Evolutionary conservation across 208 protist species (phyloP), one percentile per base, ranked within the genome.

Genomic region (Leishmania tarentolae): DNA sequence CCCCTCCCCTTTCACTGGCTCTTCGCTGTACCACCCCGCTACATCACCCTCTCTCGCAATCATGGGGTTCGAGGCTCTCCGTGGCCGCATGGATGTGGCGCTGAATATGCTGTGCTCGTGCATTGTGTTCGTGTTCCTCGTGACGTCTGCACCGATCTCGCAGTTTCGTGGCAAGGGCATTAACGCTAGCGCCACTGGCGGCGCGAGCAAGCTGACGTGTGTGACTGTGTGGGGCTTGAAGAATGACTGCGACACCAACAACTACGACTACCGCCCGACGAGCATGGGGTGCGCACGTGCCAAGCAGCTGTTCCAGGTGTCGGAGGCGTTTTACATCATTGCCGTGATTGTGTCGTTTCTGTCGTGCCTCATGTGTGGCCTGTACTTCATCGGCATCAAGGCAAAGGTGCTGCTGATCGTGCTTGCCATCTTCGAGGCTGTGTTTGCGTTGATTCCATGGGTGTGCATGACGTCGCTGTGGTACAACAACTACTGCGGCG

Each of bases 281-380:
- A 68, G 68, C 66, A 72, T 90, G 24, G 61, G 4, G 28, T 84
- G 78, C 71, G 63, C 46, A 35, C 69, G 69, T 44, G 13, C 83
- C 56, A 85, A 85, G 78, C 77, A 83, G 81, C 80, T 93, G 44
- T 89, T 93, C 76, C 85, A 90, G 85, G 82, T 79, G 1, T 21
- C 84, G 46, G 86, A 90, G 80, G 90, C 90, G 59, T 91, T 93
- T 61, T 85, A 87, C 83, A 91, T 93, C 81, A 88, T 93, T 69
- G 81, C 86, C 37, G 86, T 92, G n/a, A 53, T 90, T 44, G 76
- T 92, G 63, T 75, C 85, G 61, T 76, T 92, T 28, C 50, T 86
- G 17, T 66, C 83, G 47, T 63, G 31, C 69, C 69, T 89, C n/a
- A 71, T 90, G 56, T 42, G 66, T 31, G 75, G 63, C 24, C 0